Evolutionary conservation across 139 green algal genomes (phyloP).

Genomic region (Chara braunii): DNA sequence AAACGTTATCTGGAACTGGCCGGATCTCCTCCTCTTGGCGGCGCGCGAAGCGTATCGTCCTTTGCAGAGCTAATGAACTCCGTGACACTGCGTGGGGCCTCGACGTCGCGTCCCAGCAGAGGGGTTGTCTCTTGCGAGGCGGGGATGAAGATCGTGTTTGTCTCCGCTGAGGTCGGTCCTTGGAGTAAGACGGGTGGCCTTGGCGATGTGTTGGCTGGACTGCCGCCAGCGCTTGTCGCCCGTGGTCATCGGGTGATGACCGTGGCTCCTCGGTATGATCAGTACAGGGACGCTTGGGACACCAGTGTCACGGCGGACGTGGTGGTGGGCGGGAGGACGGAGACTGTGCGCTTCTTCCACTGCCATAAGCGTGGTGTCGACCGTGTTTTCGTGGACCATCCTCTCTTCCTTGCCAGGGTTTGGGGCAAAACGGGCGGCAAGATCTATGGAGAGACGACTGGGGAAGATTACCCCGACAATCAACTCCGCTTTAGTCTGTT

Average conservation of each 20-base stretch:
- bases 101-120: too few relatives aligned
- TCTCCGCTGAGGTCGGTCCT: slow-evolving; percentile 63
- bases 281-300: slow-evolving; percentile 95
- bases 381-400: slow-evolving; percentile 92
- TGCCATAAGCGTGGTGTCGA: slow-evolving; percentile 90
- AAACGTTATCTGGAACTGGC: too few relatives aligned
- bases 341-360: slow-evolving; percentile 90
- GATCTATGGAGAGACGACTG: slow-evolving; percentile 85
- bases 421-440: slow-evolving; percentile 80
- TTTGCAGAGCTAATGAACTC: too few relatives aligned
- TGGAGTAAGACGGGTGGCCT: slow-evolving; percentile 84
- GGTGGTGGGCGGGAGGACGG: slow-evolving; percentile 27
- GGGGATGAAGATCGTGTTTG: slow-evolving; percentile 56
- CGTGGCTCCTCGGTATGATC: slow-evolving; percentile 87
- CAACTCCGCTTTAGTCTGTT: slow-evolving; percentile 93
- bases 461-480: slow-evolving; percentile 92
- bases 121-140: too few relatives aligned
- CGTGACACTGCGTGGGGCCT: too few relatives aligned
- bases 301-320: slow-evolving; percentile 51
- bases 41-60: too few relatives aligned
- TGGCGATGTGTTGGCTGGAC: slow-evolving; percentile 54
- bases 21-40: too few relatives aligned
- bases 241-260: slow-evolving; percentile 90
- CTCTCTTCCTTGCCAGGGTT: slow-evolving; percentile 84
- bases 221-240: slow-evolving; percentile 56